Base-by-base conservation (phyloP, 2,329 filamentous ascomycete genomes). In the Lachnum nothofagi region DNA sequence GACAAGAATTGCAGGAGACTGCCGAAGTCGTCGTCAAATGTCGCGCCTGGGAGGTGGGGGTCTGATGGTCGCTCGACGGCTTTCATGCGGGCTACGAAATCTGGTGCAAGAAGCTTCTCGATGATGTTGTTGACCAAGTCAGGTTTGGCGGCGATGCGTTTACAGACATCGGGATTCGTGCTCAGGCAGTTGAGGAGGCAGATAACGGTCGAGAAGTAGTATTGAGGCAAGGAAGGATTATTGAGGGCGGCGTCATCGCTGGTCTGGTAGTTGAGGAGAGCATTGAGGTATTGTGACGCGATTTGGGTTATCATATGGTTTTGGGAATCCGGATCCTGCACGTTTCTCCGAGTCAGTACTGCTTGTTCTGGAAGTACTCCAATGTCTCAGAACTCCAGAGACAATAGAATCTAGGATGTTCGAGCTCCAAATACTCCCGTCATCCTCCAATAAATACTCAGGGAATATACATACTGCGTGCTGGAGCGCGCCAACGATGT, bases 11-110 rank as follows among this genome's bases (percentile, higher is more conserved):
- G 60, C 8, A 62, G 42, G 25, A 60, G 4, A 31, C 42, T 53
- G n/a, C 58, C 60, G 38, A 62, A 60, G 20, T 62, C 58, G 5
- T 44, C 53, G 6, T 60, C 58, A 44, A 60, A 62, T 3, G 41
- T 52, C 3, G 52, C 49, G 6, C 50, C 33, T 1, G 52, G 52
- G 35, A 57, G 49, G 7, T 19, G 17, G 12, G 45, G 20, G 10
- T 29, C 41, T 1, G 14, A 29, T 9, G 43, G 41, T 23, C 57
- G 16, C 2, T 20, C 7, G 22, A 44, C 48, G 3, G 41, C 48
- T 16, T 53, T 53, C 58, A 62, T 62, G 9, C 46, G 37, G 4
- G 44, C 35, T n/a, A 41, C 47, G 23, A 59, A 42, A n/a, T 57
- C 49, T 3, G 49, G 49, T 2, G 20, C 39, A 9, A 60, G 52